A percentile compares a stretch with the other conserved stretches of the same genome.
Conservation (phyloP, 2,329 filamentous ascomycete genomes). For the Beauveria scarabaeidicola region DNA sequence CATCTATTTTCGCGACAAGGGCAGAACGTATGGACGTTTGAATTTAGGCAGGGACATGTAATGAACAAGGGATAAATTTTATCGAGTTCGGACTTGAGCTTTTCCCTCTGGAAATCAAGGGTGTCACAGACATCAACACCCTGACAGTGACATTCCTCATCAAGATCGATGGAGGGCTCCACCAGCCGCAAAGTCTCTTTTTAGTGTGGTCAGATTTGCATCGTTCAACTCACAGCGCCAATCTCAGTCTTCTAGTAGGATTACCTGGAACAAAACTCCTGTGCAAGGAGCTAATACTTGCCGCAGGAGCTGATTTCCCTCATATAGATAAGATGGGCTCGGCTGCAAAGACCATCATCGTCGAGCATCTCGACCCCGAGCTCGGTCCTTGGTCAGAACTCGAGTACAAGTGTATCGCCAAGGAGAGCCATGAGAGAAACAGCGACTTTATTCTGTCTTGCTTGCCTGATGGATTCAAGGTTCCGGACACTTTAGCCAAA, state of each 20-base stretch:
- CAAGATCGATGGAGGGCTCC: constrained; percentile 4
- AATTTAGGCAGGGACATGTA: too few species aligned
- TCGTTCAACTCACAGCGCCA: not conserved
- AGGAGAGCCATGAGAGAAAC: constrained; percentile 61
- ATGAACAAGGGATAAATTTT: too few species aligned
- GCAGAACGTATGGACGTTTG: too few species aligned
- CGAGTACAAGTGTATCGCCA: constrained; percentile 82
- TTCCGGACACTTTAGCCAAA: constrained; percentile 48
- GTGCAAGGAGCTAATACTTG: not conserved
- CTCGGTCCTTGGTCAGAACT: constrained; percentile 89
- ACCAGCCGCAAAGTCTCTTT: constrained; percentile 4
- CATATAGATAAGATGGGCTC: constrained; percentile 25
- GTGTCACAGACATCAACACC: not conserved
- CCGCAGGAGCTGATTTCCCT: not conserved
- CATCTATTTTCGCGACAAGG: not conserved
- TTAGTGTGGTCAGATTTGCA: constrained; percentile 7
- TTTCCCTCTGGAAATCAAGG: not conserved
- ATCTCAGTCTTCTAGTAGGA: not conserved
- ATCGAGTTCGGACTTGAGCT: not conserved
- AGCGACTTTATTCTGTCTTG: constrained; percentile 76
- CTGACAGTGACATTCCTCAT: not conserved
- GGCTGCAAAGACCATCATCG: constrained; percentile 68
- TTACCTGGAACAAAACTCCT: not conserved
- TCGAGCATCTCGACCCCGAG: constrained; percentile 94
- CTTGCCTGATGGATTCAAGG: constrained; percentile 58